Evolutionary conservation across 1,139 yeast species (phyloP).

Genomic region (Scheffersomyces illinoinensis): DNA sequence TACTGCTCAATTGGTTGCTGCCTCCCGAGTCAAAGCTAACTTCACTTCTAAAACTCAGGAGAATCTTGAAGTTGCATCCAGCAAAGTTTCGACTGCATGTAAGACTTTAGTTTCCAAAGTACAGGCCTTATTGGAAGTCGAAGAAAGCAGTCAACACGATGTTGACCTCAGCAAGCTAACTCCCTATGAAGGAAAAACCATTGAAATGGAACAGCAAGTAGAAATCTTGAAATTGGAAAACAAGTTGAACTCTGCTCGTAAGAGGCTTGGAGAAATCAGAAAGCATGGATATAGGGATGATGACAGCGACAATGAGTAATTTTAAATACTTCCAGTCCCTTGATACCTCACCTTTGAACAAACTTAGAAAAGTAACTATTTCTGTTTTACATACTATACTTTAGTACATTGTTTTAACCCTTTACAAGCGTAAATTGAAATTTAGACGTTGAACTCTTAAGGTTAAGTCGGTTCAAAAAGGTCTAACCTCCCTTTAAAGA

Average conservation of each 20-base stretch:
- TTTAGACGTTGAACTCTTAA: too few species aligned
- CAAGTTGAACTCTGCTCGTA: conserved; percentile 69
- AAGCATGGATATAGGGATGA: conserved; percentile 71
- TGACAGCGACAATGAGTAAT: conserved; percentile 47
- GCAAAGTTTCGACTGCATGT: conserved; percentile 73
- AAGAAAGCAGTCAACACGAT: conserved; percentile 36
- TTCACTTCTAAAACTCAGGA: conserved; percentile 79
- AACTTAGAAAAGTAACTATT: not conserved
- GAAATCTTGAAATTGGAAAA: conserved; percentile 84
- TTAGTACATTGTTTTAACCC: too few species aligned
- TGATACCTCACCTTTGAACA: not conserved
- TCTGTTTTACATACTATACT: not conserved
- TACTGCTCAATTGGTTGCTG: conserved; percentile 90
- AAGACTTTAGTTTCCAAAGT: conserved; percentile 70
- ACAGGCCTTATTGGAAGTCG: conserved; percentile 54
- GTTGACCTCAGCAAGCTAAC: conserved; percentile 70
- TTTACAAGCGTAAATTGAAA: too few species aligned
- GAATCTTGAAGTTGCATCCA: conserved; percentile 66
- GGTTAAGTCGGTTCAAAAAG: too few species aligned
- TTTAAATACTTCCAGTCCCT: not conserved
- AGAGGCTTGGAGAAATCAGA: conserved; percentile 82
- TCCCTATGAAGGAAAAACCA: conserved; percentile 80
- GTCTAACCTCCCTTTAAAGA: too few species aligned
- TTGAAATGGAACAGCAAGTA: conserved; percentile 93
- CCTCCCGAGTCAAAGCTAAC: conserved; percentile 84